Evolutionary conservation across 768 basidiomycete genomes (phyloP), one percentile per base, ranked within the genome.

Genomic region (Russula vinacea): DNA sequence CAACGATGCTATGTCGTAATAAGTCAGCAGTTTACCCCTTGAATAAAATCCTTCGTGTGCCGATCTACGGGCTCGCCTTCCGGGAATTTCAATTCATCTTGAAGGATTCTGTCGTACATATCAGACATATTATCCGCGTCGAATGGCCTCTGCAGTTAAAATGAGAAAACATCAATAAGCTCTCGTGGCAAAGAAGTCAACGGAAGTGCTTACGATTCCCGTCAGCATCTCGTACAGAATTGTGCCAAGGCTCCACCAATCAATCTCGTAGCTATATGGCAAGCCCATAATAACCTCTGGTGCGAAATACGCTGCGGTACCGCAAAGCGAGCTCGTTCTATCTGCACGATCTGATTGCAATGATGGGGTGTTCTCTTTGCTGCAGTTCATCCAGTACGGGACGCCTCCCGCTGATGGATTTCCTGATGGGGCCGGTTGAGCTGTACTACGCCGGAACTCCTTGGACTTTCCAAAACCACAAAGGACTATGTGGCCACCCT

Each of bases 241-340:
- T 66, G 95, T 98, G 39, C 96, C 96, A 71, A 96, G 89, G 68
- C 89, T 92, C 95, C 94, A 99, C 92, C 94, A 96, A 74, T 98
- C 96, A 24, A 95, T 92, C 69, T 94, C 92, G 71, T 94, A 98
- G 68, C 88, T 87, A 72, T 98, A 96, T 22, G 87, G 83, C 69
- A 90, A 74, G 1, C 94, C 91, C 70, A 93, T 90, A 69, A 98
- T 92, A 52, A 98, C 94, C 76, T 99, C 96, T 0, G 97, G 97
- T 16, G 97, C 94, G 9, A 96, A 83, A 70, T 97, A 97, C 76
- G 95, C 94, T 3, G 94, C 93, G 16, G 94, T 96, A 8, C 94
- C 94, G 75, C 91, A 96, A 73, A 97, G 95, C 7, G 94, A 94
- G 26, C 79, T 84, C 22, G 94, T 94, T 58, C 83, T 79, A 69